phyloP scores from a whole-genome alignment of 2,329 filamentous ascomycete species.

The Cadophora sp. region DNA sequence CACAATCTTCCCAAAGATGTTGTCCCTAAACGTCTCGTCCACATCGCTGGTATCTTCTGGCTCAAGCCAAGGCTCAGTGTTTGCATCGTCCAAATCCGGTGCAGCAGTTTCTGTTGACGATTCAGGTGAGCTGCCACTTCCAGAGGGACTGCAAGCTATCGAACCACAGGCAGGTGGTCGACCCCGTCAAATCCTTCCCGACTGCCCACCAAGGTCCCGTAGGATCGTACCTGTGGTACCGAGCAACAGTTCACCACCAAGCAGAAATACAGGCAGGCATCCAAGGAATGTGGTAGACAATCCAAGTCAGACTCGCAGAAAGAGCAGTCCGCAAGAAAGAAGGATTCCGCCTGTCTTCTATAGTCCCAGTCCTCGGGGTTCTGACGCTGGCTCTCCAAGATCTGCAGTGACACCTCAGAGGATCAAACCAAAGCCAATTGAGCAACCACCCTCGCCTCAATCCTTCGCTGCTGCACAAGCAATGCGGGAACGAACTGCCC shows the following conservation, averaged over 20 bases:
- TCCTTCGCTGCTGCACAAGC: conserved; percentile 20
- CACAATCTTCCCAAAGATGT: conserved; percentile 40
- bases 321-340: conserved; percentile 7
- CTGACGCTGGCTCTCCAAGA: neutral
- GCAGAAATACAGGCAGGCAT: conserved; percentile 24
- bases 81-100: conserved; percentile 30
- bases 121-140: conserved; percentile 19
- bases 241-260: conserved; percentile 28
- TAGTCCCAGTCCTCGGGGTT: neutral
- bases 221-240: conserved; percentile 27
- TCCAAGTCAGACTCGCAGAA: conserved; percentile 19
- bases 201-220: conserved; percentile 21
- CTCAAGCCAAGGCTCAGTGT: conserved; percentile 32
- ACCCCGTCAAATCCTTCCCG: conserved; percentile 36
- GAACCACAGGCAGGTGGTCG: conserved; percentile 26
- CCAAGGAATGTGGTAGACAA: conserved; percentile 18
- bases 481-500: conserved; percentile 42
- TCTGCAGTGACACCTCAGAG: conserved; percentile 19
- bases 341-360: neutral
- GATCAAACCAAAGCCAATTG: conserved; percentile 34
- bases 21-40: conserved; percentile 33
- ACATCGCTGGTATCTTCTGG: conserved; percentile 30
- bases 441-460: conserved; percentile 11
- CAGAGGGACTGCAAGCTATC: conserved; percentile 20
- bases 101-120: conserved; percentile 27